Evolutionary conservation across 2,329 filamentous ascomycete genomes (phyloP), one percentile per base, ranked within the genome.

Genomic region (Fusarium denticulatum): DNA sequence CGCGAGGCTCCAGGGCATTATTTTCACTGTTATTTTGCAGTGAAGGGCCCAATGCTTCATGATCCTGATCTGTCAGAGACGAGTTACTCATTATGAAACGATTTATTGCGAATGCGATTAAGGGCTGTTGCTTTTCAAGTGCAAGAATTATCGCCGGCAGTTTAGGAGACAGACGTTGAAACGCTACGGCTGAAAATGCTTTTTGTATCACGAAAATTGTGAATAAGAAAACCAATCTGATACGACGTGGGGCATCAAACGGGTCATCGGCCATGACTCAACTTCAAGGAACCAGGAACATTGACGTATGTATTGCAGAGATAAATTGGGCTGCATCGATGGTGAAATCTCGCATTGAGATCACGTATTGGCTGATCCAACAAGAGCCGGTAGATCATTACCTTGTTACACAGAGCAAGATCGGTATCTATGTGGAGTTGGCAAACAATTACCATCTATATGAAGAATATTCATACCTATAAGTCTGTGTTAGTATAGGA

Each of bases 341-440:
- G 71, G 73, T 62, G 74, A 75, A 70, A 76, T 76, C 45, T 43
- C 39, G 53, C 59, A 26, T 46, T 30, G 47, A 42, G 53, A 76
- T 76, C 68, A 66, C 73, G 74, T 40, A 65, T 71, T 71, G 43
- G 30, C 42, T 37, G 12, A 50, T 40, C 37, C 52, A 52, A 55
- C 63, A 39, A 56, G 64, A 59, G 42, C 46, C 37, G 30, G 62
- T 58, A 72, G 60, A 74, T 64, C 42, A 45, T 42, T 47, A 22
- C 49, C 42, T 28, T 11, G 32, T 39, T 26, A 22, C 32, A 34
- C 34, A 40, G 22, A 26, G 24, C 3, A 37, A 30, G 28, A 26
- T 22, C 26, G 26, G 34, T 22, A 61, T 43, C 12, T 42, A 22
- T 34, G 26, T n/a, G 47, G 30, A 34, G n/a, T 24, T 34, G n/a